A percentile compares a stretch with the other conserved stretches of the same genome.
Conservation (phyloP, 2,329 filamentous ascomycete genomes). For the Chaetomium sp. region DNA sequence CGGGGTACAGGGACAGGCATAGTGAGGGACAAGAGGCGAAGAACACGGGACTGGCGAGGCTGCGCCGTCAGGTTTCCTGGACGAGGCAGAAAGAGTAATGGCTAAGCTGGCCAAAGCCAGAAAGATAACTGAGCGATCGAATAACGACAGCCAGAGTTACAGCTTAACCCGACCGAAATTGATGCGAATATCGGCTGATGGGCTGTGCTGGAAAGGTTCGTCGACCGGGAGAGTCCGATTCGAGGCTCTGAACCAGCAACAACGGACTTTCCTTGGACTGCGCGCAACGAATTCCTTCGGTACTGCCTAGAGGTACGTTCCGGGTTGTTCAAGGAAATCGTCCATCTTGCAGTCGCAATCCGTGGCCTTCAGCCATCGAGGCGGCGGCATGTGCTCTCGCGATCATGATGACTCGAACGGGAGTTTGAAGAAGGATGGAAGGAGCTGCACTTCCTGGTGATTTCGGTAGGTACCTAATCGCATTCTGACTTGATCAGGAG, state of each 20-base stretch:
- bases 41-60: too few relatives aligned
- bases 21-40: too few relatives aligned
- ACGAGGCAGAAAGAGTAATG: not conserved
- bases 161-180: not conserved
- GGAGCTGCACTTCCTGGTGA: not conserved
- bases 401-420: not conserved
- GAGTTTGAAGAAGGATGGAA: not conserved
- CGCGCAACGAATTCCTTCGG: not conserved
- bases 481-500: not conserved
- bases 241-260: not conserved
- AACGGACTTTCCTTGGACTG: not conserved
- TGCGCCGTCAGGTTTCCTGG: not conserved
- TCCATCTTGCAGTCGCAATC: not conserved
- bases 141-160: not conserved
- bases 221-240: not conserved
- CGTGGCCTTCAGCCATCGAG: not conserved
- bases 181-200: not conserved
- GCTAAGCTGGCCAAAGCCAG: too few relatives aligned
- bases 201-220: not conserved
- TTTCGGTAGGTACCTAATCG: not conserved
- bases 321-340: not conserved
- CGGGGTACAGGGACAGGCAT: too few relatives aligned
- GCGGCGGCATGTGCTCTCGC: not conserved
- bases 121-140: not conserved
- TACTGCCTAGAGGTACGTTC: not conserved